Evolutionary conservation across 140 eudicot species (phyloP).

Genomic region (Ambrosia hybrid): DNA sequence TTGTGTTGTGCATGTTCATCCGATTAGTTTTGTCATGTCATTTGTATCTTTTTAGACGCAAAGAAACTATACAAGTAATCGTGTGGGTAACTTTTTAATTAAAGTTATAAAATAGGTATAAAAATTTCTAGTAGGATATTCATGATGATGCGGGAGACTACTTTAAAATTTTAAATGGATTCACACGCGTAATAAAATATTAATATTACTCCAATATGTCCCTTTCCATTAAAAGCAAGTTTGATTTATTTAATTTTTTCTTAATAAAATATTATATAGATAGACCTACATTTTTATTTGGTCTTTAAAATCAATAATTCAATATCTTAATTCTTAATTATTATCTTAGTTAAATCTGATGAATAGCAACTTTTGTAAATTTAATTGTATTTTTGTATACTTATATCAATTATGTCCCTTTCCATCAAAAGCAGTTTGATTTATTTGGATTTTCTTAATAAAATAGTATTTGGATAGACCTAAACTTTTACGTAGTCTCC

Average conservation of each 20-base stretch:
- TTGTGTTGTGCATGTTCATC: not conserved
- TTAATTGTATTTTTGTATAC: too few relatives aligned
- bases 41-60: not conserved
- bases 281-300: constrained; percentile 2
- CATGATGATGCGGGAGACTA: not conserved
- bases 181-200: constrained; percentile 11
- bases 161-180: constrained; percentile 13
- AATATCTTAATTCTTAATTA: not conserved
- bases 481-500: not conserved
- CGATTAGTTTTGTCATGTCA: constrained; percentile 2
- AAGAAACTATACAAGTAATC: not conserved
- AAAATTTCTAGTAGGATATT: not conserved
- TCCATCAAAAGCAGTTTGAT: constrained; percentile 16
- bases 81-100: constrained; percentile 4
- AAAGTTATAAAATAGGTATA: not conserved
- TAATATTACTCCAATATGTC: not conserved
- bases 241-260: not conserved
- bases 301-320: not conserved
- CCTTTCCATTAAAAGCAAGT: constrained; percentile 20
- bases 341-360: not conserved
- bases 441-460: not conserved
- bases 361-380: not conserved
- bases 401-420: constrained; percentile 6
- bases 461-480: not conserved
- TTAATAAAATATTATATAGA: not conserved